Conservation (phyloP, 1,284 basidiomycete species). For the Bjerkandera adusta region DNA sequence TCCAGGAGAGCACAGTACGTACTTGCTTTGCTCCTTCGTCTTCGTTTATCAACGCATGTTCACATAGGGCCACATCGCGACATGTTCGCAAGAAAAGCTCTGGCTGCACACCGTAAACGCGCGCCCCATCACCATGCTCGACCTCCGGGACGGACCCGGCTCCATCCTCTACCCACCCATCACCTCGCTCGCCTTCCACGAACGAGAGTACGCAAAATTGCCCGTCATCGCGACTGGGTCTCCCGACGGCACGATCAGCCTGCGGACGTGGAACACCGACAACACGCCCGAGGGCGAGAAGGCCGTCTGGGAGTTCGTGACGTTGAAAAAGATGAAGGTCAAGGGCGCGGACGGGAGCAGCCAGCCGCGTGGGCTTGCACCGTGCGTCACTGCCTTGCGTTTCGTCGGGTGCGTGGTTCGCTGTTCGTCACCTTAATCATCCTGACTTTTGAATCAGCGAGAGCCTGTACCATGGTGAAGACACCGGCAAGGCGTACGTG, state of each 20-base stretch:
- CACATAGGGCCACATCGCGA: constrained; percentile 76
- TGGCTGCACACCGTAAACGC: constrained; percentile 84
- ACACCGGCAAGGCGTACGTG: constrained; percentile 57
- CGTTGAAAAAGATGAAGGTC: constrained; percentile 61
- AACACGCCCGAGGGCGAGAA: constrained; percentile 59
- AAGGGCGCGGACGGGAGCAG: constrained; percentile 27
- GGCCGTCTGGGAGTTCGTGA: constrained; percentile 71
- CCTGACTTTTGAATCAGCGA: constrained; percentile 40
- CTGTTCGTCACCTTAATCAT: constrained; percentile 3
- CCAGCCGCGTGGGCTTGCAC: constrained; percentile 27
- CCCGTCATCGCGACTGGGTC: constrained; percentile 71
- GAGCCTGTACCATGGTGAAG: constrained; percentile 63
- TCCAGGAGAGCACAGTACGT: constrained; percentile 85
- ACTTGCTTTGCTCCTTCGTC: background rate
- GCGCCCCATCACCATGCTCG: constrained; percentile 63
- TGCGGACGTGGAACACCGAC: constrained; percentile 75
- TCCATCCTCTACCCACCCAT: constrained; percentile 33
- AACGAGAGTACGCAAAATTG: constrained; percentile 72
- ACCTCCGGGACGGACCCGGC: constrained; percentile 48
- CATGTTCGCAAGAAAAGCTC: constrained; percentile 67
- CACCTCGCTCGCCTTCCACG: constrained; percentile 75
- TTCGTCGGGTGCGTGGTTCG: constrained; percentile 60
- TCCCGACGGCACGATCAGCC: constrained; percentile 61
- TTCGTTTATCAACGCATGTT: constrained; percentile 7
- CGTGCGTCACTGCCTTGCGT: constrained; percentile 61